Base-by-base conservation (phyloP, 2,329 filamentous ascomycete species). In the Byssochlamys sp. region DNA sequence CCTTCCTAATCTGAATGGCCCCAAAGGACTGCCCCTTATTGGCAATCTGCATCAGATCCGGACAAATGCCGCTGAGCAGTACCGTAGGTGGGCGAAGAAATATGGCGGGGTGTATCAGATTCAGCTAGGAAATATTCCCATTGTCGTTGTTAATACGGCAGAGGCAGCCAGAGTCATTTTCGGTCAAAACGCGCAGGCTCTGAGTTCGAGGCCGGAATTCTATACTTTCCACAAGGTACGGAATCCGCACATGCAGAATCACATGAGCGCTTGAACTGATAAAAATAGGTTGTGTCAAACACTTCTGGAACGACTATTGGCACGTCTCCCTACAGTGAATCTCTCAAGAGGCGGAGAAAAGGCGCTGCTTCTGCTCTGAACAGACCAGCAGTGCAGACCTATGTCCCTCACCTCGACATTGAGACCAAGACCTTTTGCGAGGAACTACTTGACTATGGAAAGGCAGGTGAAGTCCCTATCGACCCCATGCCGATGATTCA, bases 401-500 rank as follows among this genome's bases (percentile, higher is more conserved):
- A 87, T 61, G 76, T 87, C 2, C 76, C 80, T 0, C 82, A 85
- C 62, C 73, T 88, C 1, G 83, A 87, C 54, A 67, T 84, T 5
- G 84, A 87, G 69, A 83, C 82, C 1, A 80, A 80, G 24, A 81
- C 83, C 55, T 87, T 87, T 55, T 74, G 87, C 53, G 77, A 78
- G 51, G 85, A 88, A 59, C 77, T 84, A 0, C 75, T 82, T 58
- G 75, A 78, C 24, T 81, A 85, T 59, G 84, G 85, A 2, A 72
- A 79, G 5, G 77, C 74, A 1, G 85, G 85, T 0, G 70, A 71
- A 0, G 72, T 72, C 1, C 76, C 81, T 0, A 79, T 87, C 0
- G 82, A 88, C 57, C 84, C 84, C 0, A 84, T 86, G 82, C 82
- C 84, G 0, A 84, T 86, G 80, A 86, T 87, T 52, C 84, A 87